Base-by-base conservation (phyloP, 2,329 filamentous ascomycete genomes). In the Elsinoe fawcettii region DNA sequence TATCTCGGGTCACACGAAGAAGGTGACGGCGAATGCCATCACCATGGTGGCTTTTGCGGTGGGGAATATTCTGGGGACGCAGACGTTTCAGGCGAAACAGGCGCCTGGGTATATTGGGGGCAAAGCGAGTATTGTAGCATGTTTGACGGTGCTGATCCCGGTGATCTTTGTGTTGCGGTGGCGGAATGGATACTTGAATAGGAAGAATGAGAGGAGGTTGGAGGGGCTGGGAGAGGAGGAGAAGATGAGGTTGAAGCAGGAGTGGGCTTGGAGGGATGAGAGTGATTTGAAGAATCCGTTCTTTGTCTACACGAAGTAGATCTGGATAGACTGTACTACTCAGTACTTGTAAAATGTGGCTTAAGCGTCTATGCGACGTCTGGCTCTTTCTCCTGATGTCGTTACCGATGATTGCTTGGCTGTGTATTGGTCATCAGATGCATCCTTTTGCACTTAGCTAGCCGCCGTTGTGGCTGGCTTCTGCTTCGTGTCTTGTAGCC, bases 1-100 rank as follows among this genome's bases (percentile, higher is more conserved):
- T 58, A 67, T 74, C 2, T 74, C 73, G 5, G 75, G 76, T 0
- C 74, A 79, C 57, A 76, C 75, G 2, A 79, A 79, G 66, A 77
- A 78, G 59, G 73, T 76, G 22, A 75, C 74, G 1, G 71, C 74
- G 49, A 77, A 75, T 39, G 75, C 75, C 0, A 62, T 78, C n/a
- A 64, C 74, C 7, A 66, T 77, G 8, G 69, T 76, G 55, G 65
- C 69, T 1, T 76, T 74, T 62, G 70, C 69, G 34, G 64, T 73
- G 6, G 73, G 72, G 1, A 76, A 75, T 60, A 74, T 76, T 54
- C 64, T 76, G 5, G 74, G 72, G 0, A 73, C 75, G 16, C 68
- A 74, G 59, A 75, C 73, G 1, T 77, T 77, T 62, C 71, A 71
- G 53, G 68, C 66, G 1, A 63, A 69, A 36, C 68, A 76, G 57